Evolutionary conservation across 257 asterid species (phyloP).

Genomic region (Orobanche coerulescens): DNA sequence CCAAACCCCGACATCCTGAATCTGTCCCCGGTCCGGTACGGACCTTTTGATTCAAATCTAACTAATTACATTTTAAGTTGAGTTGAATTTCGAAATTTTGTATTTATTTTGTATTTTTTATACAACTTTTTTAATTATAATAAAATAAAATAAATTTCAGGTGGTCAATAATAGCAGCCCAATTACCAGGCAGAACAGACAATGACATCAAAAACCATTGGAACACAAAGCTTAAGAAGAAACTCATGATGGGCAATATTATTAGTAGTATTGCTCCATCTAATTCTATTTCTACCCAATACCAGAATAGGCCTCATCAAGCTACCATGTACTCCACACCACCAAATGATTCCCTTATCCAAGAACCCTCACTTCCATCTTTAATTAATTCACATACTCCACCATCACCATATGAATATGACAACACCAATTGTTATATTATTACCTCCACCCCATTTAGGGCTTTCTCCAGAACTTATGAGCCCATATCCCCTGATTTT

Average conservation of each 20-base stretch:
- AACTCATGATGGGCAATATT: conserved; percentile 22
- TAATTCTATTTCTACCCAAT: conserved; percentile 12
- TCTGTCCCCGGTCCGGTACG: no score
- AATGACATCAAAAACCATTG: conserved; percentile 85
- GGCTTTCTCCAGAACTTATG: not conserved
- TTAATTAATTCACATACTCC: conserved; percentile 10
- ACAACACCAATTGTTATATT: not conserved
- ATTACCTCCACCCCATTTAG: conserved; percentile 2
- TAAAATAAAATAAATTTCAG: no score
- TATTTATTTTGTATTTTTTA: no score
- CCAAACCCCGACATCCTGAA: no score
- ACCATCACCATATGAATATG: conserved; percentile 11
- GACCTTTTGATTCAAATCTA: no score
- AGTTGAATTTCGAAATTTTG: no score
- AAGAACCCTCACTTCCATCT: conserved; percentile 17
- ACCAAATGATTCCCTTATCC: conserved; percentile 9
- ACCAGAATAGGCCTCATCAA: conserved; percentile 23
- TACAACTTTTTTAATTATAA: no score
- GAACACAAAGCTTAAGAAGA: conserved; percentile 92
- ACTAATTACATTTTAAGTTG: no score
- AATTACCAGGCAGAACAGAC: conserved; percentile 78
- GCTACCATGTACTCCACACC: not conserved
- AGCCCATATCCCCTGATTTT: conserved; percentile 18
- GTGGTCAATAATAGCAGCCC: conserved; percentile 67
- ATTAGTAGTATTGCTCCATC: not conserved